These are phyloP conservation scores for Earliella scabrosa DNA, from an alignment of 1,284 basidiomycete species.

Conservation along the genomic window DNA sequence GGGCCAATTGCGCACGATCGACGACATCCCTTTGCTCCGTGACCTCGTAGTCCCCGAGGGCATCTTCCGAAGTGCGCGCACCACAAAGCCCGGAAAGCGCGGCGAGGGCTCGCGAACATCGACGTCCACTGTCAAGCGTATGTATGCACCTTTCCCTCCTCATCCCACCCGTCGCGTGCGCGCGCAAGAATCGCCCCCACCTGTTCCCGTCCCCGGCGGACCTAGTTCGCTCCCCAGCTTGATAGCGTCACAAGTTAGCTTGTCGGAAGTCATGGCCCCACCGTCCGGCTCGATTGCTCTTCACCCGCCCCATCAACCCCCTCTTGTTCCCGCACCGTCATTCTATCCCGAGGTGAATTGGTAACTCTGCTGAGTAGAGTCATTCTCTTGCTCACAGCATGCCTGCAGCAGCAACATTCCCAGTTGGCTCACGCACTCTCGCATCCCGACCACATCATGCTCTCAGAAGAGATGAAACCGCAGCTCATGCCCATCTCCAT, in stretches of 20 bases:
- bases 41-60: constrained; percentile 39
- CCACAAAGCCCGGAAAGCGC: constrained; percentile 26
- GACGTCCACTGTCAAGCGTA: constrained; percentile 40
- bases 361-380: constrained; percentile 20
- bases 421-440: constrained; percentile 16
- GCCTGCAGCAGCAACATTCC: constrained; percentile 20
- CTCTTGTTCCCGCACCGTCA: constrained; percentile 13
- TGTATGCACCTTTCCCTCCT: constrained; percentile 61
- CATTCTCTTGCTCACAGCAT: constrained; percentile 19
- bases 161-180: constrained; percentile 30
- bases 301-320: constrained; percentile 10
- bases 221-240: constrained; percentile 12
- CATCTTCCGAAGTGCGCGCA: constrained; percentile 56
- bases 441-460: constrained; percentile 9
- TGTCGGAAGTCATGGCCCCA: constrained; percentile 9
- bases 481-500: constrained; percentile 2
- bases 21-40: constrained; percentile 37
- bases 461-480: constrained; percentile 16
- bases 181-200: constrained; percentile 15
- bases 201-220: constrained; percentile 10
- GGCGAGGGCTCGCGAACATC: constrained; percentile 23
- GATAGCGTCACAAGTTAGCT: background rate
- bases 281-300: constrained; percentile 17
- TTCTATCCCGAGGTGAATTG: constrained; percentile 25
- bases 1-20: constrained; percentile 39